These are phyloP conservation scores for Grifola frondosa DNA, from an alignment of 1,284 basidiomycete species.

Conservation along the genomic window DNA sequence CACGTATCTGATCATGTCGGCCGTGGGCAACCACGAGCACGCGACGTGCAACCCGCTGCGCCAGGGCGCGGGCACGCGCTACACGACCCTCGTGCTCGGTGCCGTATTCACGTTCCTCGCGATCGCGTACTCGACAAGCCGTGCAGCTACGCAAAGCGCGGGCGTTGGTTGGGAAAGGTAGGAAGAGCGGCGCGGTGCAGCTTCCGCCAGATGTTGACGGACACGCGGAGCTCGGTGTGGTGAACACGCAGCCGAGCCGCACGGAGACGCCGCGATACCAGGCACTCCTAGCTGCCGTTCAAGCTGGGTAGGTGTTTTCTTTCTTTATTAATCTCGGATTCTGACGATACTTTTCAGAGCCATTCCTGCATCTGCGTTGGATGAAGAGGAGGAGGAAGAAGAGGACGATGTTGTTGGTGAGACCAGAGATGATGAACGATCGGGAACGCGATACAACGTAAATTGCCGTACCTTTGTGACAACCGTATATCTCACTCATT, in stretches of 20 bases:
- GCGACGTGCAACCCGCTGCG: slow-evolving; percentile 87
- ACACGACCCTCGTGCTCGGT: slow-evolving; percentile 87
- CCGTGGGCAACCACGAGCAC: slow-evolving; percentile 90
- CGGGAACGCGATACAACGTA: slow-evolving; percentile 97
- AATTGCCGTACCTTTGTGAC: slow-evolving; percentile 24
- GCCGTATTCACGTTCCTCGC: slow-evolving; percentile 97
- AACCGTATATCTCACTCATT: not conserved
- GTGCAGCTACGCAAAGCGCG: slow-evolving; percentile 95
- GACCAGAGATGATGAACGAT: slow-evolving; percentile 87
- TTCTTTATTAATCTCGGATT: not conserved
- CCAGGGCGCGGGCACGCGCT: slow-evolving; percentile 66
- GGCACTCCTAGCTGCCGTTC: slow-evolving; percentile 92
- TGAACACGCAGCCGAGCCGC: slow-evolving; percentile 83
- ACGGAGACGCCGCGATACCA: slow-evolving; percentile 93
- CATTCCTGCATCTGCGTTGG: slow-evolving; percentile 89
- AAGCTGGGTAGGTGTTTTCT: slow-evolving; percentile 71
- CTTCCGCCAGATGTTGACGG: slow-evolving; percentile 56
- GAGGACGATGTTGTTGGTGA: slow-evolving; percentile 69
- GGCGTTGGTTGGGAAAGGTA: slow-evolving; percentile 81
- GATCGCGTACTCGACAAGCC: slow-evolving; percentile 95
- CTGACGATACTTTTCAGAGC: slow-evolving; percentile 47
- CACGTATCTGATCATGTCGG: slow-evolving; percentile 94
- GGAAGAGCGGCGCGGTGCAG: slow-evolving; percentile 56
- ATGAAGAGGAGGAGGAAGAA: slow-evolving; percentile 84
- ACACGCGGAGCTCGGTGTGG: slow-evolving; percentile 69